Evolutionary conservation across 2,329 filamentous ascomycete genomes (phyloP).

Genomic region (Aspergillus viridinutans): DNA sequence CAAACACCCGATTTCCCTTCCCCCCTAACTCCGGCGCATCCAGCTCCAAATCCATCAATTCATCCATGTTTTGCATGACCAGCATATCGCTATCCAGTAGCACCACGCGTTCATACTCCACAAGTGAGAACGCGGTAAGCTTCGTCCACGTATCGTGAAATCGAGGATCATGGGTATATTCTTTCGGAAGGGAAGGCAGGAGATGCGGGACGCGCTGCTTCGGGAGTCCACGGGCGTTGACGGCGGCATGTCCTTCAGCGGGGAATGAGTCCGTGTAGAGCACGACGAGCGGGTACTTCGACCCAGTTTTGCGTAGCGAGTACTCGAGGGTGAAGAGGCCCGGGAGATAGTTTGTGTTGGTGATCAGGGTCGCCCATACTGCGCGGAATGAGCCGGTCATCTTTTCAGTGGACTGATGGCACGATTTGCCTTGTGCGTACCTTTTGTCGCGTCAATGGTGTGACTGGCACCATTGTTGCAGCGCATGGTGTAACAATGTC

Average conservation of each 20-base stretch:
- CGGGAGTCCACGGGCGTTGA: slow-evolving; percentile 65
- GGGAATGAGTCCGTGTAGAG: slow-evolving; percentile 80
- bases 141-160: slow-evolving; percentile 93
- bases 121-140: slow-evolving; percentile 70
- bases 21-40: slow-evolving; percentile 53
- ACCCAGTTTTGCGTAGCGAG: slow-evolving; percentile 62
- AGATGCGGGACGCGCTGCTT: slow-evolving; percentile 69
- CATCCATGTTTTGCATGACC: slow-evolving; percentile 79
- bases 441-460: background rate
- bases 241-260: slow-evolving; percentile 61
- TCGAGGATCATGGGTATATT: slow-evolving; percentile 72
- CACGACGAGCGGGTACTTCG: slow-evolving; percentile 73
- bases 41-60: slow-evolving; percentile 77
- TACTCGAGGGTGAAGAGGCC: slow-evolving; percentile 78
- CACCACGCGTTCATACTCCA: slow-evolving; percentile 73
- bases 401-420: background rate
- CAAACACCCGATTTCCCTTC: slow-evolving; percentile 65
- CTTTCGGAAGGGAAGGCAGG: slow-evolving; percentile 59
- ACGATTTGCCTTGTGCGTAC: background rate
- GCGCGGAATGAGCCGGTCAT: background rate
- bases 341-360: slow-evolving; percentile 74
- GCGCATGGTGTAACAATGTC: background rate
- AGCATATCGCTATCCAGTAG: slow-evolving; percentile 89
- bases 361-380: slow-evolving; percentile 89
- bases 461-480: background rate